Base-by-base conservation (phyloP, 352 stramenopile species). In the Chrysophaeum taylorii region DNA sequence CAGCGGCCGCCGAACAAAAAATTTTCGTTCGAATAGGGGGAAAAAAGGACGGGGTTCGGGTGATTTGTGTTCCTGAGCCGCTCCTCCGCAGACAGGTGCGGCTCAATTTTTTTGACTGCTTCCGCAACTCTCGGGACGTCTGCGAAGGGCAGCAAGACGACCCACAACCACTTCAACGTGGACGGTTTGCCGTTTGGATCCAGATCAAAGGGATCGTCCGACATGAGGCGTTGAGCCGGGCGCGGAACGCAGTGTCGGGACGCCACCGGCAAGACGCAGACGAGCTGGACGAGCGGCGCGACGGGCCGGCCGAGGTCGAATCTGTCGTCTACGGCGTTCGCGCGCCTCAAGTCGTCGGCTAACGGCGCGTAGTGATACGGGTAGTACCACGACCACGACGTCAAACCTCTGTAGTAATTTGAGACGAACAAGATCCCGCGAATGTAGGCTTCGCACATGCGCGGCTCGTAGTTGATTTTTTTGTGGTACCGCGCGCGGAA, bases 71-170 rank as follows among this genome's bases (percentile, higher is more conserved):
- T 63, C 25, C 52, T 25, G 27, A 25, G 14, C 52, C 29, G n/a
- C 52, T 63, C 52, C 9, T 4, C 52, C 12, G 14, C 27, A 7
- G 25, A 41, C 7, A 63, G 29, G 4, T 5, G 7, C 14, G 52
- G 52, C 33, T 9, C 27, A 12, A 63, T 23, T 5, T 9, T 15
- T 4, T 36, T 23, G 7, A 2, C 29, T 33, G 90, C 90, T 33
- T 85, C 76, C 12, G 98, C 73, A 36, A 99, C 79, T 16, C 93
- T 82, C 57, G 87, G 78, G 82, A 99, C 92, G 64, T 99, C 93
- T 72, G 99, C 98, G 71, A 99, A 99, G 27, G 95, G 94, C 16
- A 99, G 83, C 41, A 99, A 79, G 33, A 97, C 94, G 21, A 99
- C 93, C 93, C 94, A 98, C 9, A 98, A 81, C 96, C 96, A 99